These are phyloP conservation scores for Aspergillus ruber DNA, from an alignment of 2,329 filamentous ascomycete genomes.

Conservation along the genomic window DNA sequence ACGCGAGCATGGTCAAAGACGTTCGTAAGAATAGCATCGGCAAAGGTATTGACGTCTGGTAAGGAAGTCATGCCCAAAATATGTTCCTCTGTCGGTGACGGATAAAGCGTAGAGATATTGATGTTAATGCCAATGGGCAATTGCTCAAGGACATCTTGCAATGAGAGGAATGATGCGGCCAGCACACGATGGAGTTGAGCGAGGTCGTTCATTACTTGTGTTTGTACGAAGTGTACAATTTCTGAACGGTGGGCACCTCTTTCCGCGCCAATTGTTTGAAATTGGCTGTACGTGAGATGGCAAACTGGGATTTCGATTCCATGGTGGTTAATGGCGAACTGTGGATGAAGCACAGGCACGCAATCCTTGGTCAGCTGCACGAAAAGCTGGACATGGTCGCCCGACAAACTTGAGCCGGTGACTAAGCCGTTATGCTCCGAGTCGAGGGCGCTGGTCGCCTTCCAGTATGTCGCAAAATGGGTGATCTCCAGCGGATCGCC, in stretches of 20 bases:
- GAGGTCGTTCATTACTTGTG: constrained; percentile 39
- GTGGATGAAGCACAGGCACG: constrained; percentile 78
- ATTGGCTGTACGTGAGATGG: constrained; percentile 62
- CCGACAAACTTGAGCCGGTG: constrained; percentile 88
- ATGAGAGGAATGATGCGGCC: constrained; percentile 68
- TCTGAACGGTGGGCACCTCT: constrained; percentile 20
- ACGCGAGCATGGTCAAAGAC: constrained; percentile 86
- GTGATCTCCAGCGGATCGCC: constrained; percentile 92
- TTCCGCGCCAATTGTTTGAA: constrained; percentile 40
- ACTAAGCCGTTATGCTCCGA: constrained; percentile 79
- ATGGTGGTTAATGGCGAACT: constrained; percentile 70
- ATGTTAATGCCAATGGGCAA: constrained; percentile 76
- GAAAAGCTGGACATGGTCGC: constrained; percentile 88
- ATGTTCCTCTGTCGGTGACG: constrained; percentile 66
- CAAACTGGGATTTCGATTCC: constrained; percentile 77
- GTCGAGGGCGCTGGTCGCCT: constrained; percentile 89
- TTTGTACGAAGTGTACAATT: constrained; percentile 24
- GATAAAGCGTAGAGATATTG: constrained; percentile 88
- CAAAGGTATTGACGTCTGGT: constrained; percentile 77
- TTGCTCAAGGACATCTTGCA: constrained; percentile 67
- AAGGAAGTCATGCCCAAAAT: constrained; percentile 64
- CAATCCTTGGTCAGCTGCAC: constrained; percentile 88
- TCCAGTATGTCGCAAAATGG: constrained; percentile 99
- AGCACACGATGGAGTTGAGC: constrained; percentile 65
- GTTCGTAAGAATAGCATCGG: constrained; percentile 72